phyloP scores from a whole-genome alignment of 805 yeast genomes.

The Sugiyamaella valdiviana region DNA sequence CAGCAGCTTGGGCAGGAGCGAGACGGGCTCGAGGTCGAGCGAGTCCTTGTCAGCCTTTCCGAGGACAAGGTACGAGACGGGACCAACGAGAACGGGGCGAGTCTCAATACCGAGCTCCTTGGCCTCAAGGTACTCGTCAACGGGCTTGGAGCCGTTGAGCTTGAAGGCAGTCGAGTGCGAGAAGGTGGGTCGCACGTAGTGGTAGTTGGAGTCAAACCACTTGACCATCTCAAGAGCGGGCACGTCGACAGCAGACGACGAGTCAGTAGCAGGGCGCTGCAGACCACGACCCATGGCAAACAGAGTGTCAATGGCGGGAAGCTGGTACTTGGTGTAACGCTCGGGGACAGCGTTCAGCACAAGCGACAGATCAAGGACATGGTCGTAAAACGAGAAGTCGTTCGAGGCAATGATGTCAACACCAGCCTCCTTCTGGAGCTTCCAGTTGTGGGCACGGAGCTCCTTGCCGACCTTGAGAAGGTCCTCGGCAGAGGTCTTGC shows the following conservation, averaged over 20 bases:
- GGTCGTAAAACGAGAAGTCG: slow-evolving; percentile 98
- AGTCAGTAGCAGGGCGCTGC: slow-evolving; percentile 89
- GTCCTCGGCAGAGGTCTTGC: slow-evolving; percentile 83
- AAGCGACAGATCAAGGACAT: slow-evolving; percentile 85
- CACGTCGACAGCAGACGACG: slow-evolving; percentile 88
- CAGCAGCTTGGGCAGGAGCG: slow-evolving; percentile 78
- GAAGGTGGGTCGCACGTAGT: slow-evolving; percentile 99
- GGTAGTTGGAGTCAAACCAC: slow-evolving; percentile 99
- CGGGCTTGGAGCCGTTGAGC: slow-evolving; percentile 93
- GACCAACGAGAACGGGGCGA: slow-evolving; percentile 96
- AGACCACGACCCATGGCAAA: slow-evolving; percentile 99
- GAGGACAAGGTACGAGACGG: slow-evolving; percentile 86
- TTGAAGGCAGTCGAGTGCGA: slow-evolving; percentile 92
- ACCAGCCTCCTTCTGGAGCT: slow-evolving; percentile 94
- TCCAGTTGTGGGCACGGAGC: slow-evolving; percentile 95
- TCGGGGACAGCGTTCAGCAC: slow-evolving; percentile 95
- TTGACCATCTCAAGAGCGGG: slow-evolving; percentile 98
- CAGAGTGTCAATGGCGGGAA: slow-evolving; percentile 82
- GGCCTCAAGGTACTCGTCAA: slow-evolving; percentile 96
- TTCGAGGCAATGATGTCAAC: slow-evolving; percentile 95
- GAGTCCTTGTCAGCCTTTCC: slow-evolving; percentile 99
- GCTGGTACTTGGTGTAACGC: slow-evolving; percentile 87
- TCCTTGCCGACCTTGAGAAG: slow-evolving; percentile 89
- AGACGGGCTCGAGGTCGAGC: slow-evolving; percentile 86
- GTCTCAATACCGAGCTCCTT: slow-evolving; percentile 93